Evolutionary conservation across 768 basidiomycete genomes (phyloP).

Genomic region (Trametes cubensis): DNA sequence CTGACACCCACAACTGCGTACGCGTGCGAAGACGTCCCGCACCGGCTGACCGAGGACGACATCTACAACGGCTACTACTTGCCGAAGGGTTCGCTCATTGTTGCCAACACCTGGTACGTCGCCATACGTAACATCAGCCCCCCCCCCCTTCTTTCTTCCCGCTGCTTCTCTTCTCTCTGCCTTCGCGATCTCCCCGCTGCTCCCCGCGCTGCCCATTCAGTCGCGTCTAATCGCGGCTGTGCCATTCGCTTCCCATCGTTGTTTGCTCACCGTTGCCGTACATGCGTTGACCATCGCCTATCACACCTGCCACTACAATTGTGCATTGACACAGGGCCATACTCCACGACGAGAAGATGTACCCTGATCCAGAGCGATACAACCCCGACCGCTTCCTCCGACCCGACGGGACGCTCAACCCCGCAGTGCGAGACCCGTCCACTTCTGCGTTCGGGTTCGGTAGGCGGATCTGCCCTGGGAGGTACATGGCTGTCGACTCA

Average conservation of each 20-base stretch:
- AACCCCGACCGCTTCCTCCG: constrained; percentile 43
- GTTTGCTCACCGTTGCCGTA: no score
- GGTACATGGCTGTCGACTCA: constrained; percentile 27
- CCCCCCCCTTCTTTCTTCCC: not conserved
- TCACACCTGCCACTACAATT: no score
- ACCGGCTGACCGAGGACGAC: constrained; percentile 30
- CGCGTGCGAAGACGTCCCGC: constrained; percentile 22
- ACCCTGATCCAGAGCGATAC: constrained; percentile 39
- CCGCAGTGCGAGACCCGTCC: constrained; percentile 34
- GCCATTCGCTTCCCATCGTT: no score
- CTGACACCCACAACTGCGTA: not conserved
- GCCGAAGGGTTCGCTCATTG: constrained; percentile 22
- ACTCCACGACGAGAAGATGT: constrained; percentile 40
- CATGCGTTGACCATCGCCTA: not conserved
- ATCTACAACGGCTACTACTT: constrained; percentile 28
- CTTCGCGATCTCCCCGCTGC: not conserved
- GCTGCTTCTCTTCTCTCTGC: not conserved
- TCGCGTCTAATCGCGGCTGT: no score
- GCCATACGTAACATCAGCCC: constrained; percentile 7
- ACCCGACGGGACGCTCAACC: constrained; percentile 41
- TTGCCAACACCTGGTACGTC: constrained; percentile 20
- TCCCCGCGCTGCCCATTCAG: not conserved
- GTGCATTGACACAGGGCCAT: constrained; percentile 38
- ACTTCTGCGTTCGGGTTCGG: constrained; percentile 42
- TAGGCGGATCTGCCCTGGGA: constrained; percentile 33